Evolutionary conservation across 805 yeast species (phyloP), one percentile per base, ranked within the genome.

Genomic region (Starmerella potacharoeniae): DNA sequence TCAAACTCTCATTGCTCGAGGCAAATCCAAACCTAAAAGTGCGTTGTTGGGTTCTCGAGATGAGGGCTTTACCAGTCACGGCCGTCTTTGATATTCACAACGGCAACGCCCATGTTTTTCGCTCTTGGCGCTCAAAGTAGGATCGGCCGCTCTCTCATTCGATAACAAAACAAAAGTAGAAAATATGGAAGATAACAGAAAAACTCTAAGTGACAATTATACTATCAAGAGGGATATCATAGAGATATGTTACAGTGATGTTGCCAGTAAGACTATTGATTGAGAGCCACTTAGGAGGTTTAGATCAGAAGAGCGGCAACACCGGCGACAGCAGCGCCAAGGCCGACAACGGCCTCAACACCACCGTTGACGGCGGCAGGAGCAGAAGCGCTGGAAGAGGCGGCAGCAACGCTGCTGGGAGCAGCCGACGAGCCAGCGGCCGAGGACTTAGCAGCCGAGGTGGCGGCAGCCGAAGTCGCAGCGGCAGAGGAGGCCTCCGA

Each of bases 301-400:
- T 62, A 62, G 53, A 62, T 40, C 55, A 62, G 62, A 42, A 62
- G 52, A 17, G 63, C 62, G 40, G 57, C 60, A 45, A 44, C 61
- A 55, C 64, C 65, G 49, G 63, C 60, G 47, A 50, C 61, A 44
- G 59, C 62, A 31, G 63, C 66, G 49, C 55, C 59, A 51, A 58
- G 55, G 42, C 62, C 62, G 46, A 51, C 58, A 51, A 53, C 62
- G 49, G 57, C 57, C 53, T 55, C 47, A 49, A 30, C 57, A 36
- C 58, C 63, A 52, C 56, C 61, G 58, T 58, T 60, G 51, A 53
- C 9, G 28, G 58, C 52, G 33, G 56, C 42, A 42, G 60, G 53
- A 30, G 58, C 43, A 36, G 37, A n/a, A 22, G 62, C 50, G 36
- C 57, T 47, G 34, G 51, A 42, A 22, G 55, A 22, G 10, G 55